Evolutionary conservation across 495 filamentous ascomycete species (phyloP).

Genomic region (Podospora anserina): DNA sequence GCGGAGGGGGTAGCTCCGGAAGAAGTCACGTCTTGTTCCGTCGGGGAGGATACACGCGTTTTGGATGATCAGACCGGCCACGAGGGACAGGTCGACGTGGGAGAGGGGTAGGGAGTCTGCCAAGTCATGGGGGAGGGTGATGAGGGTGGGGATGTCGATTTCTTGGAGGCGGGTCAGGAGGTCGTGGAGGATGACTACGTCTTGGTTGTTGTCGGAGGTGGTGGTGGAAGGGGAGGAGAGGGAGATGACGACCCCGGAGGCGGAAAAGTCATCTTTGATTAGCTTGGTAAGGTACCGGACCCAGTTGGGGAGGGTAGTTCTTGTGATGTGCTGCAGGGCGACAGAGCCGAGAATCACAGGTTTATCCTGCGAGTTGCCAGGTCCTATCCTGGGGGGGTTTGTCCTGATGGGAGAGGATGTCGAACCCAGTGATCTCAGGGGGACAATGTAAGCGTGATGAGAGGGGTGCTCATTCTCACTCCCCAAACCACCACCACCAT

Average conservation of each 20-base stretch:
- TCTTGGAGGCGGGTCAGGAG: conserved; percentile 15
- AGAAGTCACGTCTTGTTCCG: conserved; percentile 52
- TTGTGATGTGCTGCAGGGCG: background rate
- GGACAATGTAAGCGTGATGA: background rate
- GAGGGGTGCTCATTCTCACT: background rate
- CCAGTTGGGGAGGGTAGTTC: background rate
- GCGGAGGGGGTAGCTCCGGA: conserved; percentile 42
- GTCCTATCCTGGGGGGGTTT: background rate
- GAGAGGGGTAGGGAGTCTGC: background rate
- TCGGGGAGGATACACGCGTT: conserved; percentile 50
- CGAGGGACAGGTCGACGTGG: conserved; percentile 13
- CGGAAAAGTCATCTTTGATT: background rate
- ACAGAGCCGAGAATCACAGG: background rate
- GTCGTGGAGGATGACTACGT: background rate
- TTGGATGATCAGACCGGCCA: conserved; percentile 44
- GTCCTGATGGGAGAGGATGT: background rate
- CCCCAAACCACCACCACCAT: background rate
- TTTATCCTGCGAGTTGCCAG: background rate
- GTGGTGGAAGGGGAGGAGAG: background rate
- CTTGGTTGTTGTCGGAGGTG: background rate
- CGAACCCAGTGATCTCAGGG: background rate
- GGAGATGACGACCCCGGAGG: background rate
- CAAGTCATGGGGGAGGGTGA: conserved; percentile 18
- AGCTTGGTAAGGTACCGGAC: background rate
- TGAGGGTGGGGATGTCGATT: conserved; percentile 14